Evolutionary conservation across 768 basidiomycete species (phyloP).

Genomic region (Leucogyrophana mollusca): DNA sequence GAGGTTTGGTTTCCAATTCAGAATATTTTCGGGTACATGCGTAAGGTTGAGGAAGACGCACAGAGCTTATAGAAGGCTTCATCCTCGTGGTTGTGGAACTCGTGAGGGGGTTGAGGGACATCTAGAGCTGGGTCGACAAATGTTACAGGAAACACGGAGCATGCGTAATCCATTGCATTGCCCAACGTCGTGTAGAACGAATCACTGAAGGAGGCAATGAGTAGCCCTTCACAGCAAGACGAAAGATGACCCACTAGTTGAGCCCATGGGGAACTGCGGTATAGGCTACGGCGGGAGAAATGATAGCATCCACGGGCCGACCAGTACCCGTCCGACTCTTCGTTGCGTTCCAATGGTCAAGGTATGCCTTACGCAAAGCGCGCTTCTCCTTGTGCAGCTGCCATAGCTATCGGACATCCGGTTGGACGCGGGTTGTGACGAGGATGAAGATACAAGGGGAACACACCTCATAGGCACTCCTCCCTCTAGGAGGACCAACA

Average conservation of each 20-base stretch:
- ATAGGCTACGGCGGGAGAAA: conserved; percentile 43
- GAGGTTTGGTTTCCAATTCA: neutral
- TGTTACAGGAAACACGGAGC: conserved; percentile 47
- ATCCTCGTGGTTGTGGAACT: conserved; percentile 43
- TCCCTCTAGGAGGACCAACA: conserved; percentile 41
- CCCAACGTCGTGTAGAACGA: conserved; percentile 45
- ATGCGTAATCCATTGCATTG: conserved; percentile 48
- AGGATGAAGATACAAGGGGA: neutral
- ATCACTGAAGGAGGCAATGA: conserved; percentile 26
- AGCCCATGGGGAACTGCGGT: conserved; percentile 45
- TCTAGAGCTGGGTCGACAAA: conserved; percentile 43
- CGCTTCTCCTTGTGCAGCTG: conserved; percentile 43
- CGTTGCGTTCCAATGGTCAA: conserved; percentile 51
- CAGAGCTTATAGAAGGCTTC: conserved; percentile 43
- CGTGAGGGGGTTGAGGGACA: conserved; percentile 27
- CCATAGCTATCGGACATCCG: conserved; percentile 34
- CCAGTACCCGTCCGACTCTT: conserved; percentile 42
- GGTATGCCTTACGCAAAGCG: conserved; percentile 40
- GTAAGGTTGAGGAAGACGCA: conserved; percentile 24
- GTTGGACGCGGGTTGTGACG: neutral
- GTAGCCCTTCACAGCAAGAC: too few relatives aligned
- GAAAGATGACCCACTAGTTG: conserved; percentile 39
- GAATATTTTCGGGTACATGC: neutral
- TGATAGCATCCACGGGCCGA: conserved; percentile 52
- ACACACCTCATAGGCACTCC: conserved; percentile 43